Evolutionary conservation across 345 rosid species (phyloP).

Genomic region (Erodium maritimum): DNA sequence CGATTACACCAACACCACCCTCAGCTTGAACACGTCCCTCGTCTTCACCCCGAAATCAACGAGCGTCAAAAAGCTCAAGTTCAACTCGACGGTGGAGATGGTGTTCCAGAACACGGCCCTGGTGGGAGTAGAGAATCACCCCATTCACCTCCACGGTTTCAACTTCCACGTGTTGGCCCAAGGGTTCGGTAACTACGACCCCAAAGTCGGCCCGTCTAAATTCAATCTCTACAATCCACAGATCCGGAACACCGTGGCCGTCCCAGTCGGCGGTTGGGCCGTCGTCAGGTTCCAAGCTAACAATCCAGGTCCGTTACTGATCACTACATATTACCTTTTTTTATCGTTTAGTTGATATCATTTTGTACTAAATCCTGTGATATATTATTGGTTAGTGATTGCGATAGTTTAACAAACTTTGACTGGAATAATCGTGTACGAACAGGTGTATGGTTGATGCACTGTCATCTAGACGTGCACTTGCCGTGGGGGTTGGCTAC

Average conservation of each 20-base stretch:
- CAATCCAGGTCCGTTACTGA: conserved; percentile 82
- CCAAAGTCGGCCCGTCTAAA: conserved; percentile 26
- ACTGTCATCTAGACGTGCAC: conserved; percentile 62
- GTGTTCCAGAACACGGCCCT: conserved; percentile 68
- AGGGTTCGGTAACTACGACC: conserved; percentile 78
- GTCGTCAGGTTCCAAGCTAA: conserved; percentile 67
- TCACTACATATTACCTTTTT: too few relatives aligned
- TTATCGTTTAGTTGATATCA: too few relatives aligned
- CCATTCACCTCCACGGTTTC: conserved; percentile 78
- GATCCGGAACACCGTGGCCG: conserved; percentile 62
- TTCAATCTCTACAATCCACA: conserved; percentile 61
- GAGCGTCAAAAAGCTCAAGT: conserved; percentile 49
- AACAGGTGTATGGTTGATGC: conserved; percentile 62
- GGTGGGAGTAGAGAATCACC: conserved; percentile 55
- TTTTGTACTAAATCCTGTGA: too few relatives aligned
- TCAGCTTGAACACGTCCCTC: conserved; percentile 18
- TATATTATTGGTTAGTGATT: too few relatives aligned
- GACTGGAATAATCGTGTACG: too few relatives aligned
- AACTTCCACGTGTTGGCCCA: conserved; percentile 83
- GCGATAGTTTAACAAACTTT: too few relatives aligned
- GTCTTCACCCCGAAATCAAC: conserved; percentile 48
- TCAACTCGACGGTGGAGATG: conserved; percentile 60
- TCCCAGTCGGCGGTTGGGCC: conserved; percentile 89
- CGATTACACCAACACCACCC: conserved; percentile 44
- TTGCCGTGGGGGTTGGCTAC: conserved; percentile 48